A percentile compares a stretch with the other conserved stretches of the same genome.
Evolutionary conservation across 1,139 yeast genomes (phyloP).

Genomic region (Hansenula lynferdii): DNA sequence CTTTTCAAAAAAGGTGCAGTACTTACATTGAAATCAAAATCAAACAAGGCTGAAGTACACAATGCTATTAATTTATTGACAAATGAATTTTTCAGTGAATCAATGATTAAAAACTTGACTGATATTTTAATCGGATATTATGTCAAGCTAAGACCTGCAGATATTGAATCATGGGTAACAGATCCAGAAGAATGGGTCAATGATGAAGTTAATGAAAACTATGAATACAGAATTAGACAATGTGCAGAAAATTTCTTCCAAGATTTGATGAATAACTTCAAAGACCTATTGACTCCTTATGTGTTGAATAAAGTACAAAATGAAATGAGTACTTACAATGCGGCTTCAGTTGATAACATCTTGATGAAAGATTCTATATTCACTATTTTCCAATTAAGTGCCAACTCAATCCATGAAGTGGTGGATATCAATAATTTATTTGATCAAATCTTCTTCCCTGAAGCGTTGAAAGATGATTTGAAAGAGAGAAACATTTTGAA

Average conservation of each 20-base stretch:
- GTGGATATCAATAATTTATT: conserved; percentile 63
- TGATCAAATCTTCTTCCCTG: conserved; percentile 59
- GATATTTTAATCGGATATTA: conserved; percentile 70
- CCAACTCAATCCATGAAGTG: conserved; percentile 57
- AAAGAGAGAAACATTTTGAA: conserved; percentile 58
- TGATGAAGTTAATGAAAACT: conserved; percentile 71
- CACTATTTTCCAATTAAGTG: conserved; percentile 76
- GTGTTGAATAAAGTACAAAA: conserved; percentile 59
- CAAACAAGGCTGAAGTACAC: conserved; percentile 56
- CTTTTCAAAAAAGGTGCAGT: conserved; percentile 62
- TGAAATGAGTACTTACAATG: conserved; percentile 36
- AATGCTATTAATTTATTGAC: conserved; percentile 49
- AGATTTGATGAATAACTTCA: conserved; percentile 64
- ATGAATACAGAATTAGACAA: conserved; percentile 83
- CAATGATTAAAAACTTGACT: conserved; percentile 51
- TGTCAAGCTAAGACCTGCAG: conserved; percentile 65
- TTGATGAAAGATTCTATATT: conserved; percentile 75
- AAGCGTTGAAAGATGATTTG: conserved; percentile 43
- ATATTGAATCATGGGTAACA: conserved; percentile 71
- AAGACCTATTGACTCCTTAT: conserved; percentile 54
- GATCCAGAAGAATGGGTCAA: conserved; percentile 94
- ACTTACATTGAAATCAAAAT: conserved; percentile 55
- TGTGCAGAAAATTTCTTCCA: conserved; percentile 86
- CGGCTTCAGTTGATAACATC: conserved; percentile 42
- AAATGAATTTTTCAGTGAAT: conserved; percentile 51